Conservation (phyloP, 192 early-diverging fungal species). For the Chytriomyces confervae region DNA sequence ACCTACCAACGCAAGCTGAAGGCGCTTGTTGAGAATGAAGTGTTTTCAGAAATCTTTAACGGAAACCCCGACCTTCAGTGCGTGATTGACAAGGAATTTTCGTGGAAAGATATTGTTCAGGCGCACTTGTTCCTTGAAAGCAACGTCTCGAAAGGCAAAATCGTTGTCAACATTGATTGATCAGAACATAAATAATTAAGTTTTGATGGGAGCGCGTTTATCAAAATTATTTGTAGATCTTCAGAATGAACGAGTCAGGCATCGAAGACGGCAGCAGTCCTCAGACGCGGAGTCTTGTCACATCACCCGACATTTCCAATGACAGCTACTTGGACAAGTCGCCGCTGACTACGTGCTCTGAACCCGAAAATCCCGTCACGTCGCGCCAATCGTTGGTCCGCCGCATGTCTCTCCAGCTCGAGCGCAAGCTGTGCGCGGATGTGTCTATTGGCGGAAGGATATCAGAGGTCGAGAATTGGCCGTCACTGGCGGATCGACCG, state of each 20-base stretch:
- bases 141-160: conserved; percentile 63
- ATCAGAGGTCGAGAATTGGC: too few relatives aligned
- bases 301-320: too few relatives aligned
- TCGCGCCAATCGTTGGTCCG: too few relatives aligned
- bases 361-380: too few relatives aligned
- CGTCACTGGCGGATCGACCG: too few relatives aligned
- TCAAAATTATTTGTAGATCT: not conserved
- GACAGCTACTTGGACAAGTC: too few relatives aligned
- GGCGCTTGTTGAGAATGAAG: conserved; percentile 56
- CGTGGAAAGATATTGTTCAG: conserved; percentile 70
- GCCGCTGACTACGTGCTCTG: too few relatives aligned
- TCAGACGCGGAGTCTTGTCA: too few relatives aligned
- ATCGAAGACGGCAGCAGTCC: too few relatives aligned
- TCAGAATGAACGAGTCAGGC: not conserved
- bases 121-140: conserved; percentile 72
- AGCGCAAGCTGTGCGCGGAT: too few relatives aligned
- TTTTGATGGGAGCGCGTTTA: not conserved
- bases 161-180: conserved; percentile 29
- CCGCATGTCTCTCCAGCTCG: too few relatives aligned
- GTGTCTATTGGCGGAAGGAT: too few relatives aligned
- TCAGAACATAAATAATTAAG: not conserved
- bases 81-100: conserved; percentile 65
- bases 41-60: conserved; percentile 57
- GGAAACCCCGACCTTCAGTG: conserved; percentile 48
- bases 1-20: conserved; percentile 68